Conservation (phyloP, 805 yeast species). For the Saccharomycodes ludwigii region DNA sequence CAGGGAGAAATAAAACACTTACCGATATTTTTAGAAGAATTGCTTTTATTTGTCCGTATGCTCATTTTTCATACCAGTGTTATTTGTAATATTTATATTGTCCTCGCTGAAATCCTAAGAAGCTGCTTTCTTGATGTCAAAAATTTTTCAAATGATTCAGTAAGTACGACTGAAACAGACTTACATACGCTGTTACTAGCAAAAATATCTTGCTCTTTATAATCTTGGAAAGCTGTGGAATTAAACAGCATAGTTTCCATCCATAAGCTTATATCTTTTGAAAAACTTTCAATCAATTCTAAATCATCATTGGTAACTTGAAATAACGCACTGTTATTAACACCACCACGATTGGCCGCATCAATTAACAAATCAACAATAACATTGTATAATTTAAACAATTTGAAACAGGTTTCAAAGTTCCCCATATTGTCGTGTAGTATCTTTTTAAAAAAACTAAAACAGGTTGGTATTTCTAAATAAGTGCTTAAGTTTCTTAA, state of each 20-base stretch:
- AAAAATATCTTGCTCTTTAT: conserved; percentile 9
- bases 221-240: conserved; percentile 11
- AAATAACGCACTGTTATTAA: no score
- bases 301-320: conserved; percentile 9
- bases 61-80: conserved; percentile 1
- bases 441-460: conserved; percentile 10
- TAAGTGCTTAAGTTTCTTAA: conserved; percentile 12
- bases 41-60: no score
- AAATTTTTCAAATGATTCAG: not conserved
- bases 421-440: conserved; percentile 11
- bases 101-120: conserved; percentile 2
- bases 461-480: conserved; percentile 10
- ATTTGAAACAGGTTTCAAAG: conserved; percentile 13
- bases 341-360: no score
- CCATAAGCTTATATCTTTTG: conserved; percentile 10
- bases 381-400: conserved; percentile 11
- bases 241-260: conserved; percentile 8
- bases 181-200: conserved; percentile 2
- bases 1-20: no score
- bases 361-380: conserved; percentile 3
- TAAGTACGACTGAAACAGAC: not conserved
- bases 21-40: no score
- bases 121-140: conserved; percentile 1
- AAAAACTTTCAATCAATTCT: conserved; percentile 10
- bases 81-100: conserved; percentile 1